These are phyloP conservation scores for Protea cynaroides DNA, from an alignment of 164 flowering plant genomes.

Conservation along the genomic window DNA sequence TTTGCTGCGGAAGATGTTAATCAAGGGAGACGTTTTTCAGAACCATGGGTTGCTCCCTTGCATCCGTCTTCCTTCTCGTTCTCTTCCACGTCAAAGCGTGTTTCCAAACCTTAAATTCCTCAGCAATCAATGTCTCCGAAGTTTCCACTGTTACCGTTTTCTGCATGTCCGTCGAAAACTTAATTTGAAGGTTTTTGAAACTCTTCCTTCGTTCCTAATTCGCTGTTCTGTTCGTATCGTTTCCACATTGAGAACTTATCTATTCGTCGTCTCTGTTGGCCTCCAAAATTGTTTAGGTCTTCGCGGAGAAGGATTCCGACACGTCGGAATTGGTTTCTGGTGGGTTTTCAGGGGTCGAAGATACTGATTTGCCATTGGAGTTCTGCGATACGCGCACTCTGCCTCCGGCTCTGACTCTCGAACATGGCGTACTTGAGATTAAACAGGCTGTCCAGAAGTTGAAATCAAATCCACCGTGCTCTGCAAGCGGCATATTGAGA, in stretches of 20 bases:
- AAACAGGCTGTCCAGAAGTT: conserved; percentile 51
- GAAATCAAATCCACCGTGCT: conserved; percentile 51
- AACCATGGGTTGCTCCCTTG: not conserved
- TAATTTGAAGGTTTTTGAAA: not conserved
- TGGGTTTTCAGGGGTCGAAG: conserved; percentile 23
- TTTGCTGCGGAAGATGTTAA: not conserved
- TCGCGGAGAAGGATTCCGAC: conserved; percentile 24
- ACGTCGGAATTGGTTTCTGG: conserved; percentile 12
- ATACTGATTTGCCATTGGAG: conserved; percentile 44
- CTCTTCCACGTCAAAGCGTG: not conserved
- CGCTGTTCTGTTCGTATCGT: not conserved
- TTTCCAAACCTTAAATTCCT: not conserved
- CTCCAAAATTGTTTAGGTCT: conserved; percentile 9
- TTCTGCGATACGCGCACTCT: conserved; percentile 51
- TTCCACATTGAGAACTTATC: not conserved
- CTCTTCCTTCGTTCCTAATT: not conserved
- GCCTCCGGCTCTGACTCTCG: conserved; percentile 70
- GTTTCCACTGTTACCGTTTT: not conserved
- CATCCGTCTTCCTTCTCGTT: not conserved
- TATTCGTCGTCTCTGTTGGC: not conserved
- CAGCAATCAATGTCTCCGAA: not conserved
- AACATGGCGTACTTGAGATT: conserved; percentile 52
- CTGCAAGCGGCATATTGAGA: conserved; percentile 50
- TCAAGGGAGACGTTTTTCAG: not conserved
- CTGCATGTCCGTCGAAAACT: not conserved